phyloP scores from a whole-genome alignment of 768 basidiomycete genomes.

The Heimioporus sp. region DNA sequence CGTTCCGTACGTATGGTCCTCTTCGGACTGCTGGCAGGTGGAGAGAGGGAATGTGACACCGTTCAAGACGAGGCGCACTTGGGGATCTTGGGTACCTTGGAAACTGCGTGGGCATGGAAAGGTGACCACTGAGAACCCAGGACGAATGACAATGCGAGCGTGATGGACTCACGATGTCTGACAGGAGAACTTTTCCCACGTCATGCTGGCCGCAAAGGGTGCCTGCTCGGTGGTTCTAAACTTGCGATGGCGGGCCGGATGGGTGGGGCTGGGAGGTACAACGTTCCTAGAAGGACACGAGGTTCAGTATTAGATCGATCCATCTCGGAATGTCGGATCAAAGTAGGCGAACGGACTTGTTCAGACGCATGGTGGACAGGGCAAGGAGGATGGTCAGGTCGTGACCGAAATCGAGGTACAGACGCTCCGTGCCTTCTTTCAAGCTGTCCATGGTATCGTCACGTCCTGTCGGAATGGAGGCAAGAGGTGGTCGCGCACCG shows the following conservation, averaged over 20 bases:
- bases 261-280: slow-evolving; percentile 24
- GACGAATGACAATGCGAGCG: no score
- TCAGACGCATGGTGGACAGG: slow-evolving; percentile 37
- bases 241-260: slow-evolving; percentile 28
- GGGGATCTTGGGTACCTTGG: no score
- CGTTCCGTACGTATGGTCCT: no score
- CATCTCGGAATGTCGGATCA: no score
- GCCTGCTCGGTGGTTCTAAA: slow-evolving; percentile 37
- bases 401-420: slow-evolving; percentile 44
- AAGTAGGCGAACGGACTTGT: slow-evolving; percentile 27
- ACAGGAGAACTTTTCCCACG: slow-evolving; percentile 44
- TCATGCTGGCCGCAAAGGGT: slow-evolving; percentile 44
- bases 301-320: no score
- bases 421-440: slow-evolving; percentile 11
- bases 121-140: no score
- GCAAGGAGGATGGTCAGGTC: slow-evolving; percentile 37
- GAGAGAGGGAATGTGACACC: no score
- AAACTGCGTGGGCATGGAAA: no score
- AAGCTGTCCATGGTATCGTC: neutral
- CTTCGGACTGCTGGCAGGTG: no score
- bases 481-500: slow-evolving; percentile 20
- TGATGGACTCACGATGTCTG: slow-evolving; percentile 23
- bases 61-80: no score
- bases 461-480: no score
- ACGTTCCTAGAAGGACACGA: slow-evolving; percentile 25